Percentiles rank a stretch among this genome's conserved stretches.
Evolutionary conservation across 768 basidiomycete genomes (phyloP).

Genomic region (Lactarius hatsudake): DNA sequence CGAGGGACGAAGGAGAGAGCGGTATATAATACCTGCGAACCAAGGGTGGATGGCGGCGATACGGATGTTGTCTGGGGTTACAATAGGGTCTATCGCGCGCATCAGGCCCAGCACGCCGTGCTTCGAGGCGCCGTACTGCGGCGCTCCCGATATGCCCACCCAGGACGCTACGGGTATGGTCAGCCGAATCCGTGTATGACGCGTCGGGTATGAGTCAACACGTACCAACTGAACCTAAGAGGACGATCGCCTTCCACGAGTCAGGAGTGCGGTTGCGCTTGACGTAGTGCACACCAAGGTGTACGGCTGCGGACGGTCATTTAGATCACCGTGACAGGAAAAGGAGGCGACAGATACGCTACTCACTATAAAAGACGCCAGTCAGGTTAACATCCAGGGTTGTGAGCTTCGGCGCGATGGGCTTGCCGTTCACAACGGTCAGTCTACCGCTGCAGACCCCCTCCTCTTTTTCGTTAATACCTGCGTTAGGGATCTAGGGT

Average conservation of each 20-base stretch:
- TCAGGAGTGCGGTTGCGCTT: slow-evolving; percentile 21
- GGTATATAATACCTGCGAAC: slow-evolving; percentile 32
- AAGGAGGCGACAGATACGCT: background rate
- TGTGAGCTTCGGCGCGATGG: slow-evolving; percentile 30
- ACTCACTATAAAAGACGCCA: slow-evolving; percentile 35
- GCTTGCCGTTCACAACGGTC: slow-evolving; percentile 29
- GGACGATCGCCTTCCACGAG: slow-evolving; percentile 33
- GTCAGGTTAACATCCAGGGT: slow-evolving; percentile 35
- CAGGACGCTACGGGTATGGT: slow-evolving; percentile 30
- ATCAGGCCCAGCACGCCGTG: slow-evolving; percentile 36
- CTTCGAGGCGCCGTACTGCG: slow-evolving; percentile 34
- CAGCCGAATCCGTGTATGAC: background rate
- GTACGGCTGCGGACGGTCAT: slow-evolving; percentile 29
- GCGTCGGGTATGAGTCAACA: background rate
- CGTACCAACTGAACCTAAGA: slow-evolving; percentile 37
- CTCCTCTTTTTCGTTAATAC: slow-evolving; percentile 15
- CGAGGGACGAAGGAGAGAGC: background rate
- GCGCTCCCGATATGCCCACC: slow-evolving; percentile 26
- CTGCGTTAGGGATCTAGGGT: slow-evolving; percentile 29
- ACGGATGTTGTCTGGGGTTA: slow-evolving; percentile 27
- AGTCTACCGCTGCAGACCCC: slow-evolving; percentile 16
- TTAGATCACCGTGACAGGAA: background rate
- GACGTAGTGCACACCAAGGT: slow-evolving; percentile 36
- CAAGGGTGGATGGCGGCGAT: slow-evolving; percentile 34
- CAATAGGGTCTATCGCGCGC: slow-evolving; percentile 28